Percentiles rank a stretch among this genome's conserved stretches.
Evolutionary conservation across 2,329 filamentous ascomycete species (phyloP).

Genomic region (Ophiostoma pallidulum): DNA sequence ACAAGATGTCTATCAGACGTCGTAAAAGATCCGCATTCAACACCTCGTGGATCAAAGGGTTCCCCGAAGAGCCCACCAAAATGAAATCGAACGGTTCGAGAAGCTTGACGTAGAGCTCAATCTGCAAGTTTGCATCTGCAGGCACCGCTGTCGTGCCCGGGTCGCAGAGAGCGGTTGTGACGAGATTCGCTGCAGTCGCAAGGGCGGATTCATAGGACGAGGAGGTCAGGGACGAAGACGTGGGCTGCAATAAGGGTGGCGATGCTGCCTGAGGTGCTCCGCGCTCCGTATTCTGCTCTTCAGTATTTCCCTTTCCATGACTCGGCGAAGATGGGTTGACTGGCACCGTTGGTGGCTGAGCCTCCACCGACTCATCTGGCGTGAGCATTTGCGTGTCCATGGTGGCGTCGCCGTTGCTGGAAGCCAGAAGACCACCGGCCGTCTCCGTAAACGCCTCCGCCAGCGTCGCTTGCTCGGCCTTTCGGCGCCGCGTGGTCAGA

Average conservation of each 20-base stretch:
- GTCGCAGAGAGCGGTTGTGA: slow-evolving; percentile 53
- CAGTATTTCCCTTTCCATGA: too few species aligned
- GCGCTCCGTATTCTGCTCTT: neutral
- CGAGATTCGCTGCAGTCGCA: slow-evolving; percentile 39
- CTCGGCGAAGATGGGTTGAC: too few species aligned
- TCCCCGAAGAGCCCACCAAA: slow-evolving; percentile 30
- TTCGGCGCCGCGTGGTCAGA: slow-evolving; percentile 34
- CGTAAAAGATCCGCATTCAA: slow-evolving; percentile 23
- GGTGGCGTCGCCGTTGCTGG: neutral
- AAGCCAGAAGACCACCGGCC: too few species aligned
- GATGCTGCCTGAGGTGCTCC: slow-evolving; percentile 16
- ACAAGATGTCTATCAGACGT: slow-evolving; percentile 24
- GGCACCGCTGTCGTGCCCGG: slow-evolving; percentile 40
- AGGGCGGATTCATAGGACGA: slow-evolving; percentile 27
- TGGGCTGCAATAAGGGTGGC: slow-evolving; percentile 1
- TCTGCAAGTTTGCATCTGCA: slow-evolving; percentile 33
- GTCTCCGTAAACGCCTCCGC: too few species aligned
- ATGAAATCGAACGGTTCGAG: slow-evolving; percentile 47
- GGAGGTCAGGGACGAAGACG: too few species aligned
- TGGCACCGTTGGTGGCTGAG: too few species aligned
- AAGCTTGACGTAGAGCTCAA: slow-evolving; percentile 43
- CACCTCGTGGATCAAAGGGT: slow-evolving; percentile 12
- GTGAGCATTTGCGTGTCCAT: neutral
- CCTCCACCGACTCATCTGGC: neutral
- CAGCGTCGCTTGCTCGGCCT: neutral